phyloP scores from a whole-genome alignment of 2,329 filamentous ascomycete genomes.

The Pseudogymnoascus pannorum region DNA sequence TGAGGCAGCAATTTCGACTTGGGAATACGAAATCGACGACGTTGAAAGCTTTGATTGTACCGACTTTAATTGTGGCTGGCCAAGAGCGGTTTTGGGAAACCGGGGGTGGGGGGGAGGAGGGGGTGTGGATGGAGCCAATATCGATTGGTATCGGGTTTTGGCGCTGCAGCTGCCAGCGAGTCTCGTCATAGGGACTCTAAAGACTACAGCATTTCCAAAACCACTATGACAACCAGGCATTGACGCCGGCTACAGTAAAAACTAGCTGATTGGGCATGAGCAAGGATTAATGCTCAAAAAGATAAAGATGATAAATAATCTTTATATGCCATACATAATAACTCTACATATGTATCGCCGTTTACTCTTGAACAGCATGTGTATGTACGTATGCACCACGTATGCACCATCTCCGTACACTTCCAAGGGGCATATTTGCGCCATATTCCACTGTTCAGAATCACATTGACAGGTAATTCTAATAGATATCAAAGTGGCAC shows the following conservation, averaged over 20 bases:
- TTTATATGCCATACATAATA: not conserved
- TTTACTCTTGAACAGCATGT: not conserved
- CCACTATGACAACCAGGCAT: not conserved
- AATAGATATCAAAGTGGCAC: conserved; percentile 2
- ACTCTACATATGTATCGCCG: conserved; percentile 5
- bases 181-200: conserved; percentile 2
- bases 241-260: not conserved
- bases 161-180: not conserved
- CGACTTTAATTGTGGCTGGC: not conserved
- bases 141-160: conserved; percentile 3
- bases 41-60: not conserved
- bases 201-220: not conserved
- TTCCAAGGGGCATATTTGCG: not conserved
- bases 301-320: not conserved
- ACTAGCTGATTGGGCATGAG: not conserved
- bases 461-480: not conserved
- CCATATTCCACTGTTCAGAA: not conserved
- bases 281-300: not conserved
- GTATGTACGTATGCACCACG: not conserved
- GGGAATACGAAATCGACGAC: conserved; percentile 1
- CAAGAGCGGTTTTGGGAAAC: not conserved
- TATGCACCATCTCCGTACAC: not conserved
- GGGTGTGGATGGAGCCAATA: conserved; percentile 5
- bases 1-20: conserved; percentile 2
- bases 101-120: not conserved